Conservation (phyloP, 305 asterid genomes). For the Coffea humblotiana region DNA sequence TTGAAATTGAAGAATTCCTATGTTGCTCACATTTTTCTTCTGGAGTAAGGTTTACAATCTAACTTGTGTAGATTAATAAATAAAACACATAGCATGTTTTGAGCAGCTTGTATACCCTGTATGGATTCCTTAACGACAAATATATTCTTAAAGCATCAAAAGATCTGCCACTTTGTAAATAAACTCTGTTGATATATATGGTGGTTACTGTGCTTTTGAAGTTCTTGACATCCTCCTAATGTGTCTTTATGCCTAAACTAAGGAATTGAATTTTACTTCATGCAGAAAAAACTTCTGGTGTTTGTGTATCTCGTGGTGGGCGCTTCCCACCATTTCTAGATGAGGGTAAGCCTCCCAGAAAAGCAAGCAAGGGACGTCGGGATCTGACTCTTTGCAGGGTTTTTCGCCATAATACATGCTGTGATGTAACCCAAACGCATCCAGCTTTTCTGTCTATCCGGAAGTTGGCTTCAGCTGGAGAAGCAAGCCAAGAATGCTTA, state of each 20-base stretch:
- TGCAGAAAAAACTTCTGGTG: slow-evolving; percentile 68
- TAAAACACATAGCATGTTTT: neutral
- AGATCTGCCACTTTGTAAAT: neutral
- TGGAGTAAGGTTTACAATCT: neutral
- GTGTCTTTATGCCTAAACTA: neutral
- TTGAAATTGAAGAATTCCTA: no score
- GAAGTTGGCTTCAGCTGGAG: slow-evolving; percentile 85
- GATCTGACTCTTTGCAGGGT: slow-evolving; percentile 91
- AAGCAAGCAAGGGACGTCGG: slow-evolving; percentile 70
- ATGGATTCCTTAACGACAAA: neutral
- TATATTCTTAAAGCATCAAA: neutral
- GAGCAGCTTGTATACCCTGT: neutral
- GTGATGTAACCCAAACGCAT: slow-evolving; percentile 86
- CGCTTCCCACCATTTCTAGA: slow-evolving; percentile 71
- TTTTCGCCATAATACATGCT: slow-evolving; percentile 82
- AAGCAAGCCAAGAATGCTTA: slow-evolving; percentile 92
- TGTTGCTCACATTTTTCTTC: neutral
- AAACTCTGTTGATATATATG: neutral
- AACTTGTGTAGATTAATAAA: slow-evolving; percentile 1
- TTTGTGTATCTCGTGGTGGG: slow-evolving; percentile 90
- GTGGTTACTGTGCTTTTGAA: neutral
- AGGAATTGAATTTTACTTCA: neutral
- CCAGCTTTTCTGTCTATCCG: slow-evolving; percentile 82
- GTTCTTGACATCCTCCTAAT: neutral
- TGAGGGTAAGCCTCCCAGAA: slow-evolving; percentile 84